Base-by-base conservation (phyloP, 805 yeast genomes). In the Nakazawaea ishiwadae region DNA sequence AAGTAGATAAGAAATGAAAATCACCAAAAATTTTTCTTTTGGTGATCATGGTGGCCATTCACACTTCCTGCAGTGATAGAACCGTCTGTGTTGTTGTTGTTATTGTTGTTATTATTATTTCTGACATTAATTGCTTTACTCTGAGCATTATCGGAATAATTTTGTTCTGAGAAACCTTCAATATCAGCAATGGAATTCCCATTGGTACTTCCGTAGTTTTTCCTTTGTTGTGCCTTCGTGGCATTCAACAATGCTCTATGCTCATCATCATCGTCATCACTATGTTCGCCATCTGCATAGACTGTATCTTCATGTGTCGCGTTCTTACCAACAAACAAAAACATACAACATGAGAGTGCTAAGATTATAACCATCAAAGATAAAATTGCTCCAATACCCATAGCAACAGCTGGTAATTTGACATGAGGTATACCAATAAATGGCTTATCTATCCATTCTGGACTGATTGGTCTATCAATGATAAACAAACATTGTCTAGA, bases 401-500 rank as follows among this genome's bases (percentile, higher is more conserved):
- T 62, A 11, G 91, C 85, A 15, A 81, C 69, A 39, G 77, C 69
- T 5, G 93, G 89, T 28, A 85, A 60, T 46, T 74, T 81, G 18
- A 84, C 58, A 45, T 75, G 83, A 34, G 79, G 63, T 27, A 73
- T 71, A 16, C 69, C 54, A 21, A 59, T 64, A n/a, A 52, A 48
- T 4, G 37, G 44, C 4, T 54, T 55, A 24, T 71, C 71, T 5
- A 81, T 55, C 93, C 95, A 84, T 1, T 59, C 55, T 18, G 82
- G 71, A 29, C 75, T 73, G n/a, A 85, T 63, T 2, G 90, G 87
- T 37, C 77, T 68, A 48, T 85, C 91, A 35, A 84, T 65, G 2
- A 81, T 54, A 47, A 82, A 78, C 1, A 85, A 71, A 48, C 90
- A 84, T 16, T 69, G 52, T 11, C 52, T 39, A 3, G 52, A 47